Evolutionary conservation across 768 basidiomycete genomes (phyloP), one percentile per base, ranked within the genome.

Genomic region (Tylopilus balloui): DNA sequence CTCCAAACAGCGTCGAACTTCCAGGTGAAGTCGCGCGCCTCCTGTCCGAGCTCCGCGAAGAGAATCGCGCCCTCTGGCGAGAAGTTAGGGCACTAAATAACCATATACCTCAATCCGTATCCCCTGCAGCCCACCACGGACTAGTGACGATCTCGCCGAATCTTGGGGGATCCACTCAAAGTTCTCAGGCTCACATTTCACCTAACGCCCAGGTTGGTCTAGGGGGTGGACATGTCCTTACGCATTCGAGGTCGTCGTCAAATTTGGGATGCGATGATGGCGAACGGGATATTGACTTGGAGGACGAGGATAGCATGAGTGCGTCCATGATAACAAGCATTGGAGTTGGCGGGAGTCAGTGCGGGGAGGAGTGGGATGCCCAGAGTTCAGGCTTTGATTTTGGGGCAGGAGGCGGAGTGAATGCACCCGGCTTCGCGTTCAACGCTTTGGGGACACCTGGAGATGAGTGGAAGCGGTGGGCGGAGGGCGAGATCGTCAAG

Each of bases 21-120:
- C 88, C 88, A 2, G 86, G 87, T 6, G 88, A 91, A 74, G 86
- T 88, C 44, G 71, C 68, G 5, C 59, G 56, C 45, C 53, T 61
- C 13, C 74, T 91, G 9, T 69, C 71, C 13, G 77, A 80, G 9
- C 84, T 90, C 76, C 75, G 82, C 42, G 85, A 87, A 7, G 87
- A 89, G 64, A 86, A 88, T 55, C 68, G 78, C 39, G 69, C 80
- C 23, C 73, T 89, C 49, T 80, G 77, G 74, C 55, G 52, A 37
- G 73, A 71, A 40, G 20, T 66, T 34, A 48, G 9, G 15, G 53
- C 55, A 8, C 27, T 66, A 8, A 50, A 56, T 20, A 49, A 52
- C 14, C 64, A 58, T n/a, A 29, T 66, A 13, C 66, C 65, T 11
- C 53, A 57, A 35, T 17, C 41, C 13, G n/a, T n/a, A n/a, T 48